These are phyloP conservation scores for Cucurbita maxima DNA, from an alignment of 306 rosid genomes.

Conservation along the genomic window DNA sequence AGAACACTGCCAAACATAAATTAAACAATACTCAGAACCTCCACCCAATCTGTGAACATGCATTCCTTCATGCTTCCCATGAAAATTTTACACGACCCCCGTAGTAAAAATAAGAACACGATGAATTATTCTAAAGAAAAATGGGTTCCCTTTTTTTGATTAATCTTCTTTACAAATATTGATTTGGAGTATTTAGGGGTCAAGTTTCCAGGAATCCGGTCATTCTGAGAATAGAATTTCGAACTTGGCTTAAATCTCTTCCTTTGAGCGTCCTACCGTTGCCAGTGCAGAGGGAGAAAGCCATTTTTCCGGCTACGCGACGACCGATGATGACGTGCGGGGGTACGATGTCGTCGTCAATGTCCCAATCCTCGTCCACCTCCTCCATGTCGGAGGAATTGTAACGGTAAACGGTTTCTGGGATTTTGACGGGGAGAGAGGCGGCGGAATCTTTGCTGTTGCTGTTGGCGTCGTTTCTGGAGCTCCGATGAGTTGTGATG, in stretches of 20 bases:
- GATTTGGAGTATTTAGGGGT: neutral
- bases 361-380: conserved; percentile 19
- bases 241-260: conserved; percentile 64
- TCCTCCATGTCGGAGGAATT: neutral
- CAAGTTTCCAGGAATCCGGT: conserved; percentile 76
- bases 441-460: conserved; percentile 5
- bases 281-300: conserved; percentile 56
- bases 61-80: neutral
- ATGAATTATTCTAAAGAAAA: neutral
- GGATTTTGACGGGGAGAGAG: conserved; percentile 54
- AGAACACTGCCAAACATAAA: neutral
- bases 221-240: conserved; percentile 75
- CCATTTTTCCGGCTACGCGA: conserved; percentile 56
- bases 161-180: neutral
- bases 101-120: neutral
- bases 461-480: neutral
- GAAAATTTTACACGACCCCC: neutral
- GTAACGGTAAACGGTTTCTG: conserved; percentile 10
- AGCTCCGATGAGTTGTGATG: neutral
- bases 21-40: neutral
- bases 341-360: conserved; percentile 41
- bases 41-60: conserved; percentile 8
- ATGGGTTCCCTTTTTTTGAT: neutral
- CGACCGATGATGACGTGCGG: conserved; percentile 58
- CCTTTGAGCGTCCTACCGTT: conserved; percentile 85